phyloP scores from a whole-genome alignment of 345 rosid species.

The Rhizophora apiculata region DNA sequence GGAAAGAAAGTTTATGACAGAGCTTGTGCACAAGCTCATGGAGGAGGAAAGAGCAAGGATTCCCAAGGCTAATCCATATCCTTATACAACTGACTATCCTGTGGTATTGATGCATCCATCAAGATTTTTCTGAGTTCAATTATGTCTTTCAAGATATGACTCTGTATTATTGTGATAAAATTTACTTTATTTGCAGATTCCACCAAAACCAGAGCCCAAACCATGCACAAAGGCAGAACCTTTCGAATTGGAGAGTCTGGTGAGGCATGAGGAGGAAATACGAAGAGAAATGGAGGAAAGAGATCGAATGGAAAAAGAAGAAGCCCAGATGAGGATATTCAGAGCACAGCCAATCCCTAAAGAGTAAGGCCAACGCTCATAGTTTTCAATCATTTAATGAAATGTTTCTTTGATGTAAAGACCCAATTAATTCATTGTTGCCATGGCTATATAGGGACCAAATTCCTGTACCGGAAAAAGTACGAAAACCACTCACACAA shows the following conservation, averaged over 20 bases:
- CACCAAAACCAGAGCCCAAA: conserved; percentile 84
- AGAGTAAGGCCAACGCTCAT: conserved; percentile 52
- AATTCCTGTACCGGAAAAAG: conserved; percentile 85
- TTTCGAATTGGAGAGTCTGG: conserved; percentile 79
- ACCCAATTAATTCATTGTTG: not conserved
- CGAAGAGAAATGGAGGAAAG: conserved; percentile 82
- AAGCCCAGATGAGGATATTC: conserved; percentile 64
- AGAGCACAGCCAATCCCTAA: conserved; percentile 71
- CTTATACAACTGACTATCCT: conserved; percentile 92
- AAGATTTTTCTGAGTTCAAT: not conserved
- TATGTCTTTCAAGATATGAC: not conserved
- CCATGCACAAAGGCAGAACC: conserved; percentile 79
- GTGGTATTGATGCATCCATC: conserved; percentile 49
- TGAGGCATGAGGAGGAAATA: conserved; percentile 86
- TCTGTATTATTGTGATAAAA: not conserved
- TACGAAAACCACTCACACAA: conserved; percentile 80
- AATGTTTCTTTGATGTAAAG: too few species aligned
- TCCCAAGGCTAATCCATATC: conserved; percentile 87
- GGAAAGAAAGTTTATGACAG: conserved; percentile 61
- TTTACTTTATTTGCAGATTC: conserved; percentile 49
- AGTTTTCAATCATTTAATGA: not conserved
- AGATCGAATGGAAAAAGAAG: conserved; percentile 62
- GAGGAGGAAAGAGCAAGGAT: conserved; percentile 76
- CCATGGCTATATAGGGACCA: conserved; percentile 58
- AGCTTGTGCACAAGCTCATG: conserved; percentile 49